Percentiles rank a stretch among this genome's conserved stretches.
These are phyloP conservation scores for Blumeria hordei DNA, from an alignment of 2,329 filamentous ascomycete species.

Conservation along the genomic window DNA sequence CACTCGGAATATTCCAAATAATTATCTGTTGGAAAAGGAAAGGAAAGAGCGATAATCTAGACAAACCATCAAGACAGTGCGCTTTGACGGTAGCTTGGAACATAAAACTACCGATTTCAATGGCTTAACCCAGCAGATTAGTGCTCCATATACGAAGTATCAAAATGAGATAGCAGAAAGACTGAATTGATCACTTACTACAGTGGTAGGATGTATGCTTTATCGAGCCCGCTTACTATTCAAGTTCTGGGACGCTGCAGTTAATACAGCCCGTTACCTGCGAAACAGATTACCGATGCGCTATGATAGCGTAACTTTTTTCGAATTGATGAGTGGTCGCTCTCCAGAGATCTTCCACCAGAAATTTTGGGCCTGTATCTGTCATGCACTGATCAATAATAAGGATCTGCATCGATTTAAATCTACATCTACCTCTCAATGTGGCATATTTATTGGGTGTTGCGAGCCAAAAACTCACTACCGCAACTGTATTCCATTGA, in stretches of 20 bases:
- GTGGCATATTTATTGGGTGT: no score
- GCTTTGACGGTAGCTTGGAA: background rate
- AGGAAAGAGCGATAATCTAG: background rate
- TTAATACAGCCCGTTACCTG: background rate
- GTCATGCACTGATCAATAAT: no score
- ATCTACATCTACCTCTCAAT: no score
- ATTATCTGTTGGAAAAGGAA: background rate
- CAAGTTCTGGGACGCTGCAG: background rate
- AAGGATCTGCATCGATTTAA: no score
- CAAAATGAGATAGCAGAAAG: background rate
- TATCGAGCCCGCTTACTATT: background rate
- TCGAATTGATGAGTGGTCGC: no score
- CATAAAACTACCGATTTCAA: background rate
- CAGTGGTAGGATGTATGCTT: background rate
- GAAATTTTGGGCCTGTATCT: no score
- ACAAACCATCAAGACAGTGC: background rate
- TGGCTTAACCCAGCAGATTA: background rate
- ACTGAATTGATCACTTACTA: background rate
- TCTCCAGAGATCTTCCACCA: no score
- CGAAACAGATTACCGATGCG: background rate
- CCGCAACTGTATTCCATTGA: no score
- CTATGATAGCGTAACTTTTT: no score
- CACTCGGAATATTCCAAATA: background rate
- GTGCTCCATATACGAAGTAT: conserved; percentile 17
- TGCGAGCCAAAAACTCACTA: no score